phyloP scores from a whole-genome alignment of 306 rosid species.

The Sechiopsis laciniata region DNA sequence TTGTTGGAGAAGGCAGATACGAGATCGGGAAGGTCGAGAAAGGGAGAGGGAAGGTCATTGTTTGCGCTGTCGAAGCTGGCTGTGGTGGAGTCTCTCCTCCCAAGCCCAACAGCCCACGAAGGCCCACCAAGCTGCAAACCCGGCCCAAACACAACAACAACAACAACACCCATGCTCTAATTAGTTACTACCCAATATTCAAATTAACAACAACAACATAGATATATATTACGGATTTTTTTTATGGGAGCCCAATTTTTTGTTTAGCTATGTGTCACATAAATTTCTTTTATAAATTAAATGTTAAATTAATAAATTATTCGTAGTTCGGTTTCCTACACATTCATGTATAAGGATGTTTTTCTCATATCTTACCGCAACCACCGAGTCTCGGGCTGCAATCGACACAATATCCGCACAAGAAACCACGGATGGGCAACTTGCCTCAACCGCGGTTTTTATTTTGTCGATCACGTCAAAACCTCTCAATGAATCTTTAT shows the following conservation, averaged over 20 bases:
- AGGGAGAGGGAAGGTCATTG: constrained; percentile 43
- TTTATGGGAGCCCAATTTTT: too few relatives aligned
- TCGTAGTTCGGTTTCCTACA: too few relatives aligned
- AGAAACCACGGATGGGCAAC: constrained; percentile 39
- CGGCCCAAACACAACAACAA: too few relatives aligned
- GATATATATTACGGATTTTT: too few relatives aligned
- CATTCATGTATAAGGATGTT: too few relatives aligned
- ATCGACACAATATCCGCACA: constrained; percentile 47
- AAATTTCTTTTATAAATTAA: too few relatives aligned
- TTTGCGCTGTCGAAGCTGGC: constrained; percentile 37
- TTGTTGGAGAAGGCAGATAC: constrained; percentile 33
- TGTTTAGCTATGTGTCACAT: too few relatives aligned
- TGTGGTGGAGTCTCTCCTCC: constrained; percentile 51
- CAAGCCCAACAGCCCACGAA: constrained; percentile 35
- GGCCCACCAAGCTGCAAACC: constrained; percentile 33
- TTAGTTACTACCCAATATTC: too few relatives aligned
- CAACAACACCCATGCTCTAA: too few relatives aligned
- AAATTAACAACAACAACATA: too few relatives aligned
- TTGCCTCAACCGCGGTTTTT: constrained; percentile 29
- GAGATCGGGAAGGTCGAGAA: constrained; percentile 33
- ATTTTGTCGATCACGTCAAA: constrained; percentile 42
- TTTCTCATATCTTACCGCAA: constrained; percentile 23
- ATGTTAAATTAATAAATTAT: too few relatives aligned
- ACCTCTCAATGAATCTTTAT: constrained; percentile 36
- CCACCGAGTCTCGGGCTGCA: constrained; percentile 43